A percentile compares a stretch with the other conserved stretches of the same genome.
These are phyloP conservation scores for Stagonosporopsis cucurbitacearum DNA, from an alignment of 2,329 filamentous ascomycete genomes.

Conservation along the genomic window DNA sequence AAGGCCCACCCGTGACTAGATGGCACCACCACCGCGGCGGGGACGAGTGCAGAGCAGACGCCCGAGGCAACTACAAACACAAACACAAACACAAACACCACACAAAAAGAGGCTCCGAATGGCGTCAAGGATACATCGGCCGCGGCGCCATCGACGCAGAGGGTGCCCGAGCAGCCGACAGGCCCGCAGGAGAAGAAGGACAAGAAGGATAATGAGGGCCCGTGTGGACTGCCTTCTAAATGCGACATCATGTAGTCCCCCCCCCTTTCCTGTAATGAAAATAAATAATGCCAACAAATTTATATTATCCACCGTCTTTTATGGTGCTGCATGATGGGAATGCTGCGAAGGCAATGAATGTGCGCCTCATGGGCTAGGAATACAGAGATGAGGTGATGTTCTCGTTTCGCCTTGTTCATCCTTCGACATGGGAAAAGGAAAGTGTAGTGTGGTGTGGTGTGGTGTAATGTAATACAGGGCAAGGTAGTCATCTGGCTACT, in stretches of 20 bases:
- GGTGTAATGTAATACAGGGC: too few relatives aligned
- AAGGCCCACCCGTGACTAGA: conserved; percentile 83
- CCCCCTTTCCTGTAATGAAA: not conserved
- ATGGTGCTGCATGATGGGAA: too few relatives aligned
- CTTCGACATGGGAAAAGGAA: too few relatives aligned
- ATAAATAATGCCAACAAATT: not conserved
- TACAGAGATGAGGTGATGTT: too few relatives aligned
- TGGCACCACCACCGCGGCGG: conserved; percentile 51
- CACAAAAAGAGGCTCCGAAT: conserved; percentile 7
- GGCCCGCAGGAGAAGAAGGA: conserved; percentile 42
- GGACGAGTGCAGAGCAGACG: not conserved
- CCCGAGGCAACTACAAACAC: not conserved
- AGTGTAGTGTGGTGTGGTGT: too few relatives aligned
- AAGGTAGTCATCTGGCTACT: too few relatives aligned
- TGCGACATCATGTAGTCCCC: conserved; percentile 67
- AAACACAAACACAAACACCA: conserved; percentile 4
- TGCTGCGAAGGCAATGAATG: too few relatives aligned
- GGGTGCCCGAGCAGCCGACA: conserved; percentile 21
- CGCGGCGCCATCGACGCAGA: conserved; percentile 25
- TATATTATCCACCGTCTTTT: not conserved
- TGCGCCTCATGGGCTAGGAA: too few relatives aligned
- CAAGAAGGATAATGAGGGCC: conserved; percentile 65
- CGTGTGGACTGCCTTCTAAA: conserved; percentile 78
- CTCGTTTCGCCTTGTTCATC: too few relatives aligned
- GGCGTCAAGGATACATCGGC: conserved; percentile 22